Evolutionary conservation across 2,329 filamentous ascomycete genomes (phyloP), one percentile per base, ranked within the genome.

Genomic region (Xylaria sp.): DNA sequence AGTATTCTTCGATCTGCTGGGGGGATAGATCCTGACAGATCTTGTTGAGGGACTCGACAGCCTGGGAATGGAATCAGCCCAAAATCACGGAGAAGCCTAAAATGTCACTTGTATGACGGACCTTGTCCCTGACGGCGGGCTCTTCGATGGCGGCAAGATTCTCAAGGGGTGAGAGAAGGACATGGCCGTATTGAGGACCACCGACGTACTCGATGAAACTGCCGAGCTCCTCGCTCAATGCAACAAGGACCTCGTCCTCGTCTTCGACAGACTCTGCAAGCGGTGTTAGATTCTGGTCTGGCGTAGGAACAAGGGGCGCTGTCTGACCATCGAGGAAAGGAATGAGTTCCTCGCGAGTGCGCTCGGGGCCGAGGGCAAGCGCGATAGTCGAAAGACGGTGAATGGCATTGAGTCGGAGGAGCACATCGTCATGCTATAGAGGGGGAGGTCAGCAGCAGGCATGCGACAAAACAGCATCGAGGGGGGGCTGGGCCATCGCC

Each of bases 91-190:
- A 61, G 68, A 68, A 69, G 68, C 38, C 31, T 54, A 63, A 36
- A 61, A 11, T 25, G 55, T 9, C 50, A 33, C 17, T 53, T 47
- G 27, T 66, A 75, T 80, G 70, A 77, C 81, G 69, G 82, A 97
- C 95, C 92, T 99, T 99, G 84, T 99, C 96, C 77, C 96, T 89
- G 70, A 99, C 96, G 74, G 99, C 89, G 70, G 96, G 95, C 83
- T 99, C 96, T 82, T 99, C 96, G 82, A 99, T 99, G 71, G 95
- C 95, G 60, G 96, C 96, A 75, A 99, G 87, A 81, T 99, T 98
- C 87, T 99, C 96, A 71, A 99, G 86, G 68, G 96, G 96, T 59
- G 96, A 97, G 66, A 99, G 90, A 69, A 99, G 91, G 79, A 98
- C 94, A 83, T 99, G 96, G 75, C 92, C 96, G 84, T 91, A 94